Conservation (phyloP, 2,329 filamentous ascomycete genomes). For the Plenodomus lindquistii region DNA sequence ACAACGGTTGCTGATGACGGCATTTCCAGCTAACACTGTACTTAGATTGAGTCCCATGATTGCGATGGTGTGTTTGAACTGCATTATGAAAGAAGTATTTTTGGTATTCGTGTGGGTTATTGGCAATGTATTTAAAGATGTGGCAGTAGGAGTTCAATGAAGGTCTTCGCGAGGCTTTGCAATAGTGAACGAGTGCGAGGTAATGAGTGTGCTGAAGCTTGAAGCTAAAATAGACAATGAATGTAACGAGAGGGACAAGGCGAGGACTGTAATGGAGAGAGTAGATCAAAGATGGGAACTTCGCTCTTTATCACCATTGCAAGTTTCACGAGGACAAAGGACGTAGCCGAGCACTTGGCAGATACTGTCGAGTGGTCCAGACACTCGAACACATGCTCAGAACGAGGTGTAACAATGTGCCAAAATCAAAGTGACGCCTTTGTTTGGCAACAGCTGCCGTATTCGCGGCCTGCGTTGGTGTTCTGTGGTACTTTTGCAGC, state of each 20-base stretch:
- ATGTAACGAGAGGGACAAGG: neutral
- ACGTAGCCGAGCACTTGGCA: neutral
- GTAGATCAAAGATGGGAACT: neutral
- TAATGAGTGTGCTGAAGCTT: neutral
- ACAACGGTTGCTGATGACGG: conserved; percentile 30
- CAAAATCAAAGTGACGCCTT: neutral
- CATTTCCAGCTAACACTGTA: conserved; percentile 25
- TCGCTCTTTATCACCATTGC: neutral
- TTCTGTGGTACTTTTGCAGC: conserved; percentile 1
- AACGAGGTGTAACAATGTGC: neutral
- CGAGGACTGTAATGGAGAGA: neutral
- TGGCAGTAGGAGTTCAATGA: neutral
- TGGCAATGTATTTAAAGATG: neutral
- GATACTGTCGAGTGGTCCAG: neutral
- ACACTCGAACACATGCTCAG: neutral
- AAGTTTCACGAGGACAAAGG: neutral
- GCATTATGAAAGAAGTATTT: conserved; percentile 11
- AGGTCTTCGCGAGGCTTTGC: neutral
- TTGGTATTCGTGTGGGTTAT: neutral
- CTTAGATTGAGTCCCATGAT: conserved; percentile 20
- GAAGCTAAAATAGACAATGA: neutral
- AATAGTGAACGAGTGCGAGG: neutral
- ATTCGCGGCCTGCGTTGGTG: conserved; percentile 1
- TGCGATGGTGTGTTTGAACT: conserved; percentile 21
- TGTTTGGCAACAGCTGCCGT: conserved; percentile 6